These are phyloP conservation scores for Asclepias syriaca DNA, from an alignment of 257 asterid genomes.

Conservation along the genomic window DNA sequence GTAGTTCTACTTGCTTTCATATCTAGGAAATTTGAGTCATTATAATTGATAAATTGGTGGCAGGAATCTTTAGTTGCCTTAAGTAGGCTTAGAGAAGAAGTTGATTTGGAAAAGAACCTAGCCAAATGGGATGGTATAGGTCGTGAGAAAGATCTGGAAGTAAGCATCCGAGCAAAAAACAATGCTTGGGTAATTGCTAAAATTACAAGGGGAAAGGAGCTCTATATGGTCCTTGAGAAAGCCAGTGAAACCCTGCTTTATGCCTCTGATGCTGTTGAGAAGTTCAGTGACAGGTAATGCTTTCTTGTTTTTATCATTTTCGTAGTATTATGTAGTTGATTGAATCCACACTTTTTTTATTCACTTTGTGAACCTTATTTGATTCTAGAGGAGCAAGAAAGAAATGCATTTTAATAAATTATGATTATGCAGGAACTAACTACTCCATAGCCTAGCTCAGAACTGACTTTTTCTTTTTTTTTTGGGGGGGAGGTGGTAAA, in stretches of 20 bases:
- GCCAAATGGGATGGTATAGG: conserved; percentile 43
- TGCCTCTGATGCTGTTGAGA: conserved; percentile 86
- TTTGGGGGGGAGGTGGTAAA: not conserved
- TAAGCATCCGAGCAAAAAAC: conserved; percentile 84
- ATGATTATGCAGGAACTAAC: not conserved
- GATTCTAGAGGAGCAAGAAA: not conserved
- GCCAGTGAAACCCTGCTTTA: conserved; percentile 90
- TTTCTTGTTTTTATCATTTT: not conserved
- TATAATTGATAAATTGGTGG: conserved; percentile 15
- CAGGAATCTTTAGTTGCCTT: conserved; percentile 86
- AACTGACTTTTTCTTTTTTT: not conserved
- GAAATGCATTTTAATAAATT: not conserved
- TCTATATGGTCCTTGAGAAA: conserved; percentile 93
- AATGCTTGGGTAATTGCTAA: conserved; percentile 92
- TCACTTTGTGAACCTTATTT: not conserved
- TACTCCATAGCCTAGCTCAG: not conserved
- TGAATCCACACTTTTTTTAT: not conserved
- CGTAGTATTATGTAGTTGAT: not conserved
- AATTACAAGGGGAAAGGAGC: conserved; percentile 77
- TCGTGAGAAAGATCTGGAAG: conserved; percentile 63
- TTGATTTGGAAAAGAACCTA: conserved; percentile 63
- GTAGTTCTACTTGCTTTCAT: not conserved
- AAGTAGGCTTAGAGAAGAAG: conserved; percentile 81
- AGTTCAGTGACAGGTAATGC: conserved; percentile 84
- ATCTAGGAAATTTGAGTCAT: not conserved